Evolutionary conservation across 108 stramenopile species (phyloP), one percentile per base, ranked within the genome.

Genomic region (Fragilariopsis cylindrus): DNA sequence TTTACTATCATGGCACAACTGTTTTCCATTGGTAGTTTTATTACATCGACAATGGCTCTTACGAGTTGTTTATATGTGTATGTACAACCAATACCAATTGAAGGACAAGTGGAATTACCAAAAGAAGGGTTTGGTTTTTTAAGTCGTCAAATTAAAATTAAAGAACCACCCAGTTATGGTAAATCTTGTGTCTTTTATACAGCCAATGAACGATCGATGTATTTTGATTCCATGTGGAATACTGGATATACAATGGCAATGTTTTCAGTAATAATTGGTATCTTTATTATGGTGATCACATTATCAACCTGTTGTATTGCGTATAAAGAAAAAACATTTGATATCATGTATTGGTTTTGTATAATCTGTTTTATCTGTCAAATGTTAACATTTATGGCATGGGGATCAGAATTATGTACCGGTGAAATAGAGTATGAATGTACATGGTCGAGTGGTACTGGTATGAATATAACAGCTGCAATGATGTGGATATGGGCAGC

Each of bases 401-500:
- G 79, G 79, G 79, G 79, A 15, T 75, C 74, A 40, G 71, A 72
- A 15, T 21, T 80, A 18, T 80, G 79, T 39, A 70, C 70, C 69
- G 62, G 30, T 30, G 30, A 30, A 30, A 30, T 30, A 63, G 69
- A 73, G 0, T 64, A 65, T 16, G 79, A 80, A 53, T 80, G 79
- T 48, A 80, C 74, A 4, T 80, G 79, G 79, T 69, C 74, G 13
- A 60, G 45, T 21, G 79, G 79, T 11, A 73, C 79, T 9, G 79
- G 79, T 30, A 75, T 73, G 70, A 80, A 75, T 44, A 74, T 80
- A 12, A 73, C 79, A 16, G 79, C 79, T 15, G 73, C 73, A 11
- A 80, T 80, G 79, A 18, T 74, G 62, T 80, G 79, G 79, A 53
- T 80, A 3, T 80, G 79, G 79, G 79, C 79, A 13, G 79, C 79